Evolutionary conservation across 495 filamentous ascomycete species (phyloP).

Genomic region (Talaromyces adpressus): DNA sequence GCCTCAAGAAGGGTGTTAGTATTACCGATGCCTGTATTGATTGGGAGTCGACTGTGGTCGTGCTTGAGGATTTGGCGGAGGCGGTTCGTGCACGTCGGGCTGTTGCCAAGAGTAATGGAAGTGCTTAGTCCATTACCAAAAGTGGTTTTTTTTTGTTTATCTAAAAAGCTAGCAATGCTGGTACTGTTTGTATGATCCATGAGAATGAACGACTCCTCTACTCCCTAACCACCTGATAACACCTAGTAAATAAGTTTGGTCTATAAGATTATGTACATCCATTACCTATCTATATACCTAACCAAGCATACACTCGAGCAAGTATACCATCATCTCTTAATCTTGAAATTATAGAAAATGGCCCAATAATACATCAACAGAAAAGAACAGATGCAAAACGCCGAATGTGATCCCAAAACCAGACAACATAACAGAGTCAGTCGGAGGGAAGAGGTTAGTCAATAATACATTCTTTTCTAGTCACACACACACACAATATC

Average conservation of each 20-base stretch:
- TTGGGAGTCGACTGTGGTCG: constrained; percentile 81
- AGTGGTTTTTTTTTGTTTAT: not conserved
- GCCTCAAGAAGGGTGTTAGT: constrained; percentile 83
- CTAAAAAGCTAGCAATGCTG: not conserved
- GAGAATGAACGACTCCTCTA: not conserved
- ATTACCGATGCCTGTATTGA: constrained; percentile 98
- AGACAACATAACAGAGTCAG: not conserved
- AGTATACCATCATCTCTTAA: not conserved
- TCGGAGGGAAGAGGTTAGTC: not conserved
- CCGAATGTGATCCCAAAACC: not conserved
- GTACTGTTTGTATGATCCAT: not conserved
- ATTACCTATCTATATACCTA: not conserved
- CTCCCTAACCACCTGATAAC: not conserved
- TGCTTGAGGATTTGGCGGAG: constrained; percentile 80
- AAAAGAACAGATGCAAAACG: not conserved
- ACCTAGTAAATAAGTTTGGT: not conserved
- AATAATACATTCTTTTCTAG: not conserved
- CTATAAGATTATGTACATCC: not conserved
- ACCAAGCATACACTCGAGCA: not conserved
- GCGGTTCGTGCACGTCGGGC: constrained; percentile 70
- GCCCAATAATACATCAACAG: not conserved
- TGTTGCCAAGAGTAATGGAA: constrained; percentile 24
- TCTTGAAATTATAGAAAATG: not conserved
- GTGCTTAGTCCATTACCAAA: constrained; percentile 6
- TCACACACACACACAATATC: not conserved